Evolutionary conservation across 2,329 filamentous ascomycete genomes (phyloP).

Genomic region (Aspergillus udagawae): DNA sequence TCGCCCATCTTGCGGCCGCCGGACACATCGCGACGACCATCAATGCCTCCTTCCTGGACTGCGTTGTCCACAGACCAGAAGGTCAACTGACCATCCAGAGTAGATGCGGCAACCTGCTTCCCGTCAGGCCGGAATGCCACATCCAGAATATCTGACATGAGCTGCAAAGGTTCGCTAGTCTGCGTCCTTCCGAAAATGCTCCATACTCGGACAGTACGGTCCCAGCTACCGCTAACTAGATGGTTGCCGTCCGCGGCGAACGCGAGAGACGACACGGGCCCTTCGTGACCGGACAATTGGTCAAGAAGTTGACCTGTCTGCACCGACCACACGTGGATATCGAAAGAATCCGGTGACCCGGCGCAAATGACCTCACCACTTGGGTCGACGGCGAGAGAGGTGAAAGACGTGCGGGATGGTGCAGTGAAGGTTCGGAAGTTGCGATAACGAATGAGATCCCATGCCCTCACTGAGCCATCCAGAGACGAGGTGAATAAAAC

Average conservation of each 20-base stretch:
- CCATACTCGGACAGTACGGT: conserved; percentile 92
- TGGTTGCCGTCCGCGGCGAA: conserved; percentile 84
- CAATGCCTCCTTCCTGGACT: conserved; percentile 77
- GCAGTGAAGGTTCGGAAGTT: conserved; percentile 98
- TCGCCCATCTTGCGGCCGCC: conserved; percentile 86
- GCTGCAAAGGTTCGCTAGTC: conserved; percentile 87
- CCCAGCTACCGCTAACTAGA: conserved; percentile 92
- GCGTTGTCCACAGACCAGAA: conserved; percentile 94
- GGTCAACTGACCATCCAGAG: conserved; percentile 85
- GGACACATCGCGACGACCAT: conserved; percentile 87
- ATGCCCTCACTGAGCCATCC: conserved; percentile 89
- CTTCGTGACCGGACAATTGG: conserved; percentile 85
- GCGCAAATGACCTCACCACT: conserved; percentile 95
- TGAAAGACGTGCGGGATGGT: conserved; percentile 85
- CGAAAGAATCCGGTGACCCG: conserved; percentile 91
- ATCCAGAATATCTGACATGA: conserved; percentile 85
- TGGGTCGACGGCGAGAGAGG: conserved; percentile 91
- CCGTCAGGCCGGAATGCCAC: conserved; percentile 88
- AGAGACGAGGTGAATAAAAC: conserved; percentile 93
- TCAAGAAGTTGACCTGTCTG: conserved; percentile 95
- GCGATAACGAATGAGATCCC: conserved; percentile 92
- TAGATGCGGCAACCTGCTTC: conserved; percentile 84
- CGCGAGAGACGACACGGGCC: conserved; percentile 80
- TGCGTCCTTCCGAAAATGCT: conserved; percentile 91
- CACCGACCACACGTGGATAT: conserved; percentile 97